Evolutionary conservation across 495 filamentous ascomycete genomes (phyloP), one percentile per base, ranked within the genome.

Genomic region (Parathielavia appendiculata): DNA sequence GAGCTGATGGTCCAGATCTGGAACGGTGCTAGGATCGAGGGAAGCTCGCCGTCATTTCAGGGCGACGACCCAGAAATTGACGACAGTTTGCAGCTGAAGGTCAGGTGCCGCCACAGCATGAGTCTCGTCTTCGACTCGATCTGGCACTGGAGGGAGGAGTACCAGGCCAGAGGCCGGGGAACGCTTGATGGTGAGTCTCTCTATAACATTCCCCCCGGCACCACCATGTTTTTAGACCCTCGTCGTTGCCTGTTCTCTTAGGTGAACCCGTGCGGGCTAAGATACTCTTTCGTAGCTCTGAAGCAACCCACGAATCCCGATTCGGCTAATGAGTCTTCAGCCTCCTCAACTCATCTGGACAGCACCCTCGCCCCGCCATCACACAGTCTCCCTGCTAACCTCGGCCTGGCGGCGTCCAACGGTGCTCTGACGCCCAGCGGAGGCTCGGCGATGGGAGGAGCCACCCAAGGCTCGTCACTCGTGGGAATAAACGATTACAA

Each of bases 1-100:
- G 91, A 97, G 67, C 85, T 97, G 16, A 83, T 96, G 67, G 90
- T 90, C 4, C 91, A 96, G 72, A 85, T 97, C 73, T 97, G 90
- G 91, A 87, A 88, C 66, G 82, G 86, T 10, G 83, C 84, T 19
- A 81, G 84, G 35, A 77, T 84, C 57, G 75, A 82, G 23, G 71
- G 71, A 38, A 72, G 68, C 49, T 72, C 60, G 53, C 75, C 65
- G 40, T 70, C 66, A 26, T 69, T 71, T 26, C 70, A 67, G 19
- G 66, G 72, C 32, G 73, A 78, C 51, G 63, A 62, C 17, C 68
- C 73, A 30, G 69, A 68, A 41, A 75, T 82, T 13, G 90, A 95
- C 66, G 87, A 88, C 75, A 85, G 77, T 38, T 68, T 97, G 49
- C 85, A 91, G 71, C 76, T 97, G 16, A 92, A 90, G 70, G 89